phyloP scores from a whole-genome alignment of 1,284 basidiomycete species.

The Stereum hirsutum region DNA sequence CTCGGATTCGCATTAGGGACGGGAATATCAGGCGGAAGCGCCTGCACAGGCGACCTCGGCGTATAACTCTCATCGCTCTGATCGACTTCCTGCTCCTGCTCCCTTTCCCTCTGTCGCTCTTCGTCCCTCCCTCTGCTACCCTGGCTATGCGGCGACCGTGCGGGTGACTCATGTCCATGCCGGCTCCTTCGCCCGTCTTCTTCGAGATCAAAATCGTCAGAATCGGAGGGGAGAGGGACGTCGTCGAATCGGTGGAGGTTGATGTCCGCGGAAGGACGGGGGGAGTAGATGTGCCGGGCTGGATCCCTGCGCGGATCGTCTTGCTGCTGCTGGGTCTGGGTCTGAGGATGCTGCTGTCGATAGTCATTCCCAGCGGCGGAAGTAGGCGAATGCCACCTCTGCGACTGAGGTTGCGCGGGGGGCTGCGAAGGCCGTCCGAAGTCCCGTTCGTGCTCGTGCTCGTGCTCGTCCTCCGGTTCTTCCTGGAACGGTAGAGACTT shows the following conservation, averaged over 20 bases:
- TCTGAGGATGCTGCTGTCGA: too few species aligned
- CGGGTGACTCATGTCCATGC: constrained; percentile 5
- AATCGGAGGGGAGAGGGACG: constrained; percentile 30
- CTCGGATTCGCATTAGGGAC: constrained; percentile 10
- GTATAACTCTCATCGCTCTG: constrained; percentile 43
- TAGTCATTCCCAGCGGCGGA: too few species aligned
- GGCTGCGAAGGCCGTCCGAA: constrained; percentile 6
- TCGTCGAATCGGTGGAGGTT: constrained; percentile 33
- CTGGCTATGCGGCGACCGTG: not conserved
- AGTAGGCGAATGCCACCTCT: too few species aligned
- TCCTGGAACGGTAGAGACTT: constrained; percentile 70
- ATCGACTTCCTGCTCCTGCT: constrained; percentile 31
- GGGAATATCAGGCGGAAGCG: constrained; percentile 36
- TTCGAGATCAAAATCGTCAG: too few species aligned
- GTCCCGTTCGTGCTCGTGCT: constrained; percentile 14
- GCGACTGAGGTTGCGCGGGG: constrained; percentile 13
- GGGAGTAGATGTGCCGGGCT: constrained; percentile 25
- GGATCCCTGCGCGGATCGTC: constrained; percentile 17
- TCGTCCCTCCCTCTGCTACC: constrained; percentile 11
- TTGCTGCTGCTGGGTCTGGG: too few species aligned
- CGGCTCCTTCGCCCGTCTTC: constrained; percentile 10
- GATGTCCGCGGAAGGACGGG: constrained; percentile 46
- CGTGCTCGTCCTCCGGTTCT: constrained; percentile 58
- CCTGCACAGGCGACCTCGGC: constrained; percentile 58
- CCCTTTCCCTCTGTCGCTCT: constrained; percentile 38